Evolutionary conservation across 176 grass and related monocot genomes (phyloP), one percentile per base, ranked within the genome.

Genomic region (Alloteropsis semialata): DNA sequence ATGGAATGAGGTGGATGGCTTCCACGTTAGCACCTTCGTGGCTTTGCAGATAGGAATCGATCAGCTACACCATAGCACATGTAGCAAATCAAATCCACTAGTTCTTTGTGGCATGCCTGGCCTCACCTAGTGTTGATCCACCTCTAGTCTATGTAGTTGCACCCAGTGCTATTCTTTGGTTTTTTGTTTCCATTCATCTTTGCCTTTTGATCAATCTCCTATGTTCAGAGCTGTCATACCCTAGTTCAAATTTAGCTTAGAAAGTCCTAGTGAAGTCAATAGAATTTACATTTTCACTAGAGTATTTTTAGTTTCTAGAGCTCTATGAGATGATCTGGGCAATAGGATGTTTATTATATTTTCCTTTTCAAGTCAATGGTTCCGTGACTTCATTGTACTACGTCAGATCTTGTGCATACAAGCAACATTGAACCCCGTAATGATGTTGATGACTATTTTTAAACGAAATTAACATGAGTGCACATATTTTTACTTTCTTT

Each of bases 221-320:
- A 36, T 3, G 77, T 61, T 51, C 71, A 55, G 51, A 77, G 43
- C 30, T 55, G 32, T 63, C 21, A 45, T 48, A 37, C 44, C 28
- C 7, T 85, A 86, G 83, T 77, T 44, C 81, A 72, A 79, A 12
- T 79, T 48, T 88, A 88, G 59, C 29, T 32, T 85, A 86, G 82
- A 77, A 81, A 29, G 60, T 34, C 75, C 48, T 90, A 90, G 79
- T 12, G 42, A 46, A 65, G 66, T 58, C 18, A 60, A 57, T 19
- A 18, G 58, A 73, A 19, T 86, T 32, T 37, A 57, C 55, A 77
- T 24, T 39, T 72, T 77, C 22, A n/a, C 9, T 76, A 72, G 78
- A 58, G 43, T 54, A 16, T 55, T 85, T 82, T 49, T 90, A 82
- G 72, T 72, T 77, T 78, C 24, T 86, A 86, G 66, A 73, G 65